Conservation (phyloP, 2,329 filamentous ascomycete genomes). For the Parasarocladium wereldwijsianum region DNA sequence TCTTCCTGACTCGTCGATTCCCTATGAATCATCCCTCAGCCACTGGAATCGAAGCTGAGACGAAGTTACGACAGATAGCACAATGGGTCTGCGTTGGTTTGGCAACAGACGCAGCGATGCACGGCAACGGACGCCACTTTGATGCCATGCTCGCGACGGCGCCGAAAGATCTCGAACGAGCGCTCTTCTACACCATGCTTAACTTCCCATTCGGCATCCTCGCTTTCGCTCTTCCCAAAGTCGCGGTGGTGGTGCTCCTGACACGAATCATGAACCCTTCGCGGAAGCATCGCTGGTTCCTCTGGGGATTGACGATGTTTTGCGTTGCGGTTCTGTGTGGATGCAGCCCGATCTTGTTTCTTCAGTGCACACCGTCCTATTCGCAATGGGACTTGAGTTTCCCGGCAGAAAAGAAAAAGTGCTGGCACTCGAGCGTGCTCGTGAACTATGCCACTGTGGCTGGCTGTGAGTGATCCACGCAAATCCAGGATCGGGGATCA, state of each 20-base stretch:
- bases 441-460: conserved; percentile 8
- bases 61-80: not conserved
- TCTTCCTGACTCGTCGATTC: not conserved
- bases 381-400: conserved; percentile 11
- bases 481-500: not conserved
- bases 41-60: not conserved
- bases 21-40: not conserved
- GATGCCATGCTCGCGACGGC: conserved; percentile 4
- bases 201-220: conserved; percentile 14
- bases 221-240: conserved; percentile 14
- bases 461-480: conserved; percentile 5
- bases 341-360: conserved; percentile 10
- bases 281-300: conserved; percentile 8
- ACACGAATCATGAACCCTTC: conserved; percentile 12
- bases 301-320: conserved; percentile 11
- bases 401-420: conserved; percentile 6
- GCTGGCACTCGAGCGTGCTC: conserved; percentile 9
- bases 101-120: conserved; percentile 1
- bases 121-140: conserved; percentile 6
- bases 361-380: conserved; percentile 11
- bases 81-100: conserved; percentile 5
- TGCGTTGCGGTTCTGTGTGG: conserved; percentile 8
- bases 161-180: conserved; percentile 2
- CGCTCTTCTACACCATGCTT: conserved; percentile 11
- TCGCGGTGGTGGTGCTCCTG: conserved; percentile 13